A percentile compares a stretch with the other conserved stretches of the same genome.
Evolutionary conservation across 805 yeast genomes (phyloP).

Genomic region (Starmerella floricola): DNA sequence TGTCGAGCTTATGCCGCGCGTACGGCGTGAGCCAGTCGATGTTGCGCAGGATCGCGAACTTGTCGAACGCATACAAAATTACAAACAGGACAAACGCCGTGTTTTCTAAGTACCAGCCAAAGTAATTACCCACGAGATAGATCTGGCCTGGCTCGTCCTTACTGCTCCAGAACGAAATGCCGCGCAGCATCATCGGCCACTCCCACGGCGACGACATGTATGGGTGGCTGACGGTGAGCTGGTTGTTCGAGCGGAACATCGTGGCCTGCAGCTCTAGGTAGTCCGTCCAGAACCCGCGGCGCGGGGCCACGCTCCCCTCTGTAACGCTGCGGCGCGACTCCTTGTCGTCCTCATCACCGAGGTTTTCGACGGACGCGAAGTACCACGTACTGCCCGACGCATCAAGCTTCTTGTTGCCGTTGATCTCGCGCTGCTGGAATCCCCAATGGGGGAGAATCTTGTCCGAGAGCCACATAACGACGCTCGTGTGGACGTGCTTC

Average conservation of each 20-base stretch:
- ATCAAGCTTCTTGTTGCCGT: constrained; percentile 75
- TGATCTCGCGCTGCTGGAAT: constrained; percentile 79
- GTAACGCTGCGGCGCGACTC: constrained; percentile 32
- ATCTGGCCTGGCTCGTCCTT: constrained; percentile 58
- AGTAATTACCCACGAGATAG: constrained; percentile 76
- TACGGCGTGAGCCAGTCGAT: constrained; percentile 40
- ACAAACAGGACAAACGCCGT: constrained; percentile 39
- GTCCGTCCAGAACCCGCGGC: constrained; percentile 59
- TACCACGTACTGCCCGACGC: constrained; percentile 65
- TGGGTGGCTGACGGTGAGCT: constrained; percentile 78
- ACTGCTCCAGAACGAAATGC: constrained; percentile 90
- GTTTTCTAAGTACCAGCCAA: constrained; percentile 38
- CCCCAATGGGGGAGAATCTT: constrained; percentile 85
- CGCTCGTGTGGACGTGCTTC: constrained; percentile 52
- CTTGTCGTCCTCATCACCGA: constrained; percentile 43
- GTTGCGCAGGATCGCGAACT: constrained; percentile 64
- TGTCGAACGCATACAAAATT: constrained; percentile 60
- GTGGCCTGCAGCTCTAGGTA: constrained; percentile 79
- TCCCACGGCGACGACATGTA: constrained; percentile 83
- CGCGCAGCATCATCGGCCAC: constrained; percentile 84
- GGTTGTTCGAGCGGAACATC: constrained; percentile 90
- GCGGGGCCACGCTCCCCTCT: constrained; percentile 11
- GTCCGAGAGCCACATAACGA: constrained; percentile 81
- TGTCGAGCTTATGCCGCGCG: constrained; percentile 53
- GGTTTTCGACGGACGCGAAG: constrained; percentile 54